Conservation (phyloP, 805 yeast species). For the Starmerella floricola region DNA sequence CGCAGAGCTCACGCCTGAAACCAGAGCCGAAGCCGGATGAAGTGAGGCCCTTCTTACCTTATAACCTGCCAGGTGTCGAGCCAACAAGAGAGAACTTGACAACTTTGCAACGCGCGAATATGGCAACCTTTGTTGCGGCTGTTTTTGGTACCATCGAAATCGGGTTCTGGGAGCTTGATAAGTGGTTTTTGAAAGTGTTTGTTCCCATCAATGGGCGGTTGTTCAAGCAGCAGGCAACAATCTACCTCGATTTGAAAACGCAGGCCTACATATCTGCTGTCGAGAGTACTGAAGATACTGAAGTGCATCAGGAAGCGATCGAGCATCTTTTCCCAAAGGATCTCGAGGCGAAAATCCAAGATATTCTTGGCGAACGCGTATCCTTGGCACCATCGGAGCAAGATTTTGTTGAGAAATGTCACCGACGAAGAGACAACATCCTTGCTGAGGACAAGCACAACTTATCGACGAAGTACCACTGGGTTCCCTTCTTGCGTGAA, state of each 20-base stretch:
- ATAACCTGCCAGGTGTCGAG: conserved; percentile 15
- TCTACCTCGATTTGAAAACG: conserved; percentile 79
- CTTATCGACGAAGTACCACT: conserved; percentile 63
- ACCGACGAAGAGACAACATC: conserved; percentile 53
- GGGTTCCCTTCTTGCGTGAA: conserved; percentile 74
- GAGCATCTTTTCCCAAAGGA: conserved; percentile 64
- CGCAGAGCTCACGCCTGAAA: conserved; percentile 9
- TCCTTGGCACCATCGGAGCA: conserved; percentile 58
- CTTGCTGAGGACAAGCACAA: conserved; percentile 35
- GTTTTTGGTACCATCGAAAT: conserved; percentile 72
- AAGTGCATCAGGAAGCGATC: conserved; percentile 53
- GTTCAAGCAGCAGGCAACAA: conserved; percentile 65
- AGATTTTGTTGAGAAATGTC: conserved; percentile 68
- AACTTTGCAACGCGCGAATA: conserved; percentile 69
- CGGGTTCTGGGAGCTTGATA: conserved; percentile 78
- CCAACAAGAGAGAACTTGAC: conserved; percentile 33
- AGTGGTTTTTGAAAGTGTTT: conserved; percentile 72
- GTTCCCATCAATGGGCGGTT: conserved; percentile 60
- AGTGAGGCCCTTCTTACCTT: conserved; percentile 19
- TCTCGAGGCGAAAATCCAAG: conserved; percentile 34
- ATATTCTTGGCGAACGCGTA: conserved; percentile 22
- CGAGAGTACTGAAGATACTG: conserved; percentile 36
- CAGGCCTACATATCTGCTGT: conserved; percentile 89
- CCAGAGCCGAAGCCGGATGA: conserved; percentile 13
- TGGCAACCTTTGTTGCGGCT: conserved; percentile 81